Conservation (phyloP, 2,329 filamentous ascomycete genomes). For the Xylariaceae sp. region DNA sequence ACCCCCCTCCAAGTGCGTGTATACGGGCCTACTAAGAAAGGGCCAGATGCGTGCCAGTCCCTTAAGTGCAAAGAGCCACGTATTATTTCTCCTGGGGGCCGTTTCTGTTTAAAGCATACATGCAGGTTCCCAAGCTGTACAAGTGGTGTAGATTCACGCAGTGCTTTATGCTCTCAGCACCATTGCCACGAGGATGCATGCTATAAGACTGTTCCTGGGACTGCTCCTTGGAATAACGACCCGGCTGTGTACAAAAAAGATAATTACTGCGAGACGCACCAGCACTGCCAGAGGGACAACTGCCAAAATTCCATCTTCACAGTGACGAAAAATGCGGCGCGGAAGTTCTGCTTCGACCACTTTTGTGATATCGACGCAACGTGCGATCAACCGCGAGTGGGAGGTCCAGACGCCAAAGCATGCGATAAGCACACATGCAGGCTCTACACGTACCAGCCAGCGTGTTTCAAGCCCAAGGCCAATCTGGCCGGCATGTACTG, state of each 20-base stretch:
- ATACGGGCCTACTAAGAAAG: neutral
- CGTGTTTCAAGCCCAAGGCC: slow-evolving; percentile 28
- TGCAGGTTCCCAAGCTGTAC: neutral
- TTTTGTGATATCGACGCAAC: slow-evolving; percentile 26
- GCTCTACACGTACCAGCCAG: neutral
- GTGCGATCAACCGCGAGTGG: slow-evolving; percentile 27
- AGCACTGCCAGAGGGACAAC: slow-evolving; percentile 25
- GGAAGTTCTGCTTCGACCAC: slow-evolving; percentile 31
- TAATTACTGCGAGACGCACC: slow-evolving; percentile 32
- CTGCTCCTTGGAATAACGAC: no score
- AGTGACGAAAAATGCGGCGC: slow-evolving; percentile 39
- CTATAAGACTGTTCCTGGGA: slow-evolving; percentile 19
- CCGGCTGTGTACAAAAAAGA: neutral
- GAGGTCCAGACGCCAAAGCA: slow-evolving; percentile 18
- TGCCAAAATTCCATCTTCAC: slow-evolving; percentile 40
- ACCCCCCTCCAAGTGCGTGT: neutral
- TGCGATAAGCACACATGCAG: slow-evolving; percentile 32
- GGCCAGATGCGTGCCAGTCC: slow-evolving; percentile 30
- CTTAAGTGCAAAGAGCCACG: slow-evolving; percentile 21
- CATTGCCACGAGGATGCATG: slow-evolving; percentile 27
- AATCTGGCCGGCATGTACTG: slow-evolving; percentile 34
- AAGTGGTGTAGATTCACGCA: slow-evolving; percentile 26
- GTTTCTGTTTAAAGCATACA: neutral
- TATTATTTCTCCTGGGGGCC: neutral
- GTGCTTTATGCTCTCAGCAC: neutral